Conservation (phyloP, 805 yeast species). For the Blastobotrys mokoenaii region DNA sequence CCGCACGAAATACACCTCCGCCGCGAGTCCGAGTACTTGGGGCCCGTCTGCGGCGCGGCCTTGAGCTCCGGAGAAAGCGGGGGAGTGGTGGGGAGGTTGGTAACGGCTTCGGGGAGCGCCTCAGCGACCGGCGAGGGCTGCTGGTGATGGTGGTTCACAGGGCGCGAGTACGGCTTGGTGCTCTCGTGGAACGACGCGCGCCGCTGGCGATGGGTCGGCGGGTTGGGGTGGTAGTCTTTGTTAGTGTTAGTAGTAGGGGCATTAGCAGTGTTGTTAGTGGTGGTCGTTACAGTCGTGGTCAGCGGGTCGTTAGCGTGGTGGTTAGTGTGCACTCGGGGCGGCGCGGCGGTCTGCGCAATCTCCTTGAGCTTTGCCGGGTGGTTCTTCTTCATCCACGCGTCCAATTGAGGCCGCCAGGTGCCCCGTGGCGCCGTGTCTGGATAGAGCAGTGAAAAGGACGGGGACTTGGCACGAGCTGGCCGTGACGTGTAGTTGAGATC, state of each 20-base stretch:
- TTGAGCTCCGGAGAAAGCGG: not conserved
- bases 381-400: constrained; percentile 29
- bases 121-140: not conserved
- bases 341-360: constrained; percentile 11
- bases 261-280: not conserved
- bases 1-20: constrained; percentile 79
- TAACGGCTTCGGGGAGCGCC: not conserved
- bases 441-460: constrained; percentile 23
- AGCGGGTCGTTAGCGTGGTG: not conserved
- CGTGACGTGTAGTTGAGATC: not conserved
- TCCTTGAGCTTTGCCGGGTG: constrained; percentile 23
- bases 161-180: constrained; percentile 1
- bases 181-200: not conserved
- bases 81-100: not conserved
- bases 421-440: constrained; percentile 33
- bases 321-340: constrained; percentile 1
- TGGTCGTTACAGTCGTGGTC: not conserved
- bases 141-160: not conserved
- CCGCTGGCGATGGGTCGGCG: not conserved
- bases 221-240: not conserved
- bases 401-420: constrained; percentile 31
- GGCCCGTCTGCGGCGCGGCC: not conserved
- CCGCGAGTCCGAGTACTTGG: constrained; percentile 30
- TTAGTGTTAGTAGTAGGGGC: not conserved
- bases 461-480: not conserved